phyloP scores from a whole-genome alignment of 1,139 yeast species.

The Yamadazyma kanchanaburiensis region DNA sequence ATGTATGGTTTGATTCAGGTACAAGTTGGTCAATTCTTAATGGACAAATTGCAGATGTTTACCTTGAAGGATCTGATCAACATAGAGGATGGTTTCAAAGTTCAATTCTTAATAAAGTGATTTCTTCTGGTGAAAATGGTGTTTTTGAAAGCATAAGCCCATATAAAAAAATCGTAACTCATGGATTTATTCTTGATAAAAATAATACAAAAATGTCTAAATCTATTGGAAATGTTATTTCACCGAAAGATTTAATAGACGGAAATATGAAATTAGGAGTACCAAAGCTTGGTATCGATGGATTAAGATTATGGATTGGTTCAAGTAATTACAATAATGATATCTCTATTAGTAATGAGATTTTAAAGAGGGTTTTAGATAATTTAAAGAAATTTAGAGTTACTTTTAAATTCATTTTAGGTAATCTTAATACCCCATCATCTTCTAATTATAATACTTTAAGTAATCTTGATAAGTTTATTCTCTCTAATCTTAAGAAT shows the following conservation, averaged over 20 bases:
- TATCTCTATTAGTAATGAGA: constrained; percentile 68
- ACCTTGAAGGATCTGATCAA: constrained; percentile 93
- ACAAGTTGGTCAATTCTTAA: constrained; percentile 79
- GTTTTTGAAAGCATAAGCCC: constrained; percentile 57
- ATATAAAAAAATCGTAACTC: constrained; percentile 74
- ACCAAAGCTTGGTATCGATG: constrained; percentile 86
- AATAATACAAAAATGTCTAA: constrained; percentile 92
- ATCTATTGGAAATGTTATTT: constrained; percentile 78
- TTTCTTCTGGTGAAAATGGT: constrained; percentile 36
- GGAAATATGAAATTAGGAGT: constrained; percentile 57
- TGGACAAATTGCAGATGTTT: constrained; percentile 62
- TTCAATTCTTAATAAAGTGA: constrained; percentile 77
- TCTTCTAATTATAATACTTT: constrained; percentile 33
- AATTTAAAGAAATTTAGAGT: constrained; percentile 78
- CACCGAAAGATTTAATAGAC: constrained; percentile 63
- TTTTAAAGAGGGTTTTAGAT: constrained; percentile 74
- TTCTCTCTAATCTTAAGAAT: constrained; percentile 52
- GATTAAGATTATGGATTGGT: constrained; percentile 87
- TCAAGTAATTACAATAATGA: constrained; percentile 84
- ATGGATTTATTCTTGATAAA: constrained; percentile 88
- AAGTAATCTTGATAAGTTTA: constrained; percentile 60
- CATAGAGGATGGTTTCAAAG: constrained; percentile 99
- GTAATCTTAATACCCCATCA: constrained; percentile 54
- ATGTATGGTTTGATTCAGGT: constrained; percentile 99
- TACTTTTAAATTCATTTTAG: constrained; percentile 76